phyloP scores from a whole-genome alignment of 306 rosid species.

The Datisca glomerata region DNA sequence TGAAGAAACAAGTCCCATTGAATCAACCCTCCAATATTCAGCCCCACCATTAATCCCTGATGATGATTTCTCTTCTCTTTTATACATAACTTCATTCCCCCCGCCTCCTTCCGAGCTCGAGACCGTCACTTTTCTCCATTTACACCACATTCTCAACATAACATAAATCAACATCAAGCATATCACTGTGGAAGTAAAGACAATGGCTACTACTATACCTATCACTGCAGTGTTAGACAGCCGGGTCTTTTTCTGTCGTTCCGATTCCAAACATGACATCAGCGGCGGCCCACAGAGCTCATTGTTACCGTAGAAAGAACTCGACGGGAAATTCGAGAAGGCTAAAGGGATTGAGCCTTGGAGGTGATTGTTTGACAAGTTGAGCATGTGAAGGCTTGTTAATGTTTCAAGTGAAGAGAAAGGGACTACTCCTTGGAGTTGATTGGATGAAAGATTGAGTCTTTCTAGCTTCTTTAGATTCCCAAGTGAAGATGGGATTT shows the following conservation, averaged over 20 bases:
- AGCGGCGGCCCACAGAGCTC: slow-evolving; percentile 64
- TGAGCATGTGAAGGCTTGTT: slow-evolving; percentile 70
- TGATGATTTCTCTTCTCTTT: slow-evolving; percentile 34
- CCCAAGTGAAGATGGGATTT: slow-evolving; percentile 68
- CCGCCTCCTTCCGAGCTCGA: slow-evolving; percentile 49
- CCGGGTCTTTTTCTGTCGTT: slow-evolving; percentile 18
- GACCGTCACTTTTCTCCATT: slow-evolving; percentile 67
- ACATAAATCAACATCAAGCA: slow-evolving; percentile 56
- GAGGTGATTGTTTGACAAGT: slow-evolving; percentile 69
- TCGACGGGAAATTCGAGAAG: slow-evolving; percentile 54
- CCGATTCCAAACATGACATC: slow-evolving; percentile 34
- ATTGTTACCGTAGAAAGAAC: slow-evolving; percentile 61
- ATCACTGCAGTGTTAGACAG: slow-evolving; percentile 50
- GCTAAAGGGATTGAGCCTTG: slow-evolving; percentile 59
- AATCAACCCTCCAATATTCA: slow-evolving; percentile 74
- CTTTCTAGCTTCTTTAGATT: slow-evolving; percentile 73
- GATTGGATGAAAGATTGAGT: slow-evolving; percentile 65
- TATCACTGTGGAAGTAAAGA: slow-evolving; percentile 52
- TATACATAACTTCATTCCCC: slow-evolving; percentile 13
- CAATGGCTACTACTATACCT: slow-evolving; percentile 66
- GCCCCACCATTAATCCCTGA: slow-evolving; percentile 34
- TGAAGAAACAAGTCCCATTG: slow-evolving; percentile 39
- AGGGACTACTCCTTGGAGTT: slow-evolving; percentile 57
- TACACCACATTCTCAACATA: slow-evolving; percentile 93
- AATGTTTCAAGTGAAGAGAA: slow-evolving; percentile 53